A percentile compares a stretch with the other conserved stretches of the same genome.
phyloP scores from a whole-genome alignment of 148 eudicot genomes.

The Chenopodium quinoa region DNA sequence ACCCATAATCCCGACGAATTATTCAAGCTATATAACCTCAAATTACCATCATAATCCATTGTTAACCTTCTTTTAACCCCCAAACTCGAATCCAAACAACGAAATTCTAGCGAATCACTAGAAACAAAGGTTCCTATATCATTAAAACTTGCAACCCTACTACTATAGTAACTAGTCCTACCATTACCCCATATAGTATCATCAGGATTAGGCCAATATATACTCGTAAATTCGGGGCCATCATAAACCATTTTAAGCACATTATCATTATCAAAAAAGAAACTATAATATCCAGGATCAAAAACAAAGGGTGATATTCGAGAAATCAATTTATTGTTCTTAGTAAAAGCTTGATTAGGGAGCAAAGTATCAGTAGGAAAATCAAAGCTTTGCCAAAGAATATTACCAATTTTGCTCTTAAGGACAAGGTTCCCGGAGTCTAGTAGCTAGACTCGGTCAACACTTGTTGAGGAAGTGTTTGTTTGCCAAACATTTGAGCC shows the following conservation, averaged over 20 bases:
- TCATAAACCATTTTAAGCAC: neutral
- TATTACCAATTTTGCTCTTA: neutral
- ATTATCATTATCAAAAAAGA: neutral
- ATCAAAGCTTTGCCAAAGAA: conserved; percentile 41
- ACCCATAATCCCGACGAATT: conserved; percentile 40
- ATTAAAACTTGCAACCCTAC: conserved; percentile 31
- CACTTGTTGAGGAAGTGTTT: conserved; percentile 20
- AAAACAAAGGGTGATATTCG: conserved; percentile 23
- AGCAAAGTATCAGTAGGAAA: conserved; percentile 47
- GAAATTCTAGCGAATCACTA: conserved; percentile 39
- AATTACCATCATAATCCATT: conserved; percentile 55
- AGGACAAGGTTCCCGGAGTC: conserved; percentile 32
- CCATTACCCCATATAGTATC: neutral
- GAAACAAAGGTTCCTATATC: conserved; percentile 38
- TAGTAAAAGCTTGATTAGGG: conserved; percentile 38
- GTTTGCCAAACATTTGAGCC: conserved; percentile 34
- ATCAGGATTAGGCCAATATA: neutral
- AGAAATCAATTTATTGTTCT: conserved; percentile 26
- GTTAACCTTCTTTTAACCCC: conserved; percentile 47
- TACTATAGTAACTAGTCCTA: conserved; percentile 31
- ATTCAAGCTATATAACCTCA: conserved; percentile 57
- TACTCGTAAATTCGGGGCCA: neutral
- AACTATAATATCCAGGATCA: neutral
- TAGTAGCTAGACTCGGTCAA: conserved; percentile 19
- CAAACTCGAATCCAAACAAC: conserved; percentile 38